Conservation (phyloP, 768 basidiomycete genomes). For the Rhizopogon vinicolor region DNA sequence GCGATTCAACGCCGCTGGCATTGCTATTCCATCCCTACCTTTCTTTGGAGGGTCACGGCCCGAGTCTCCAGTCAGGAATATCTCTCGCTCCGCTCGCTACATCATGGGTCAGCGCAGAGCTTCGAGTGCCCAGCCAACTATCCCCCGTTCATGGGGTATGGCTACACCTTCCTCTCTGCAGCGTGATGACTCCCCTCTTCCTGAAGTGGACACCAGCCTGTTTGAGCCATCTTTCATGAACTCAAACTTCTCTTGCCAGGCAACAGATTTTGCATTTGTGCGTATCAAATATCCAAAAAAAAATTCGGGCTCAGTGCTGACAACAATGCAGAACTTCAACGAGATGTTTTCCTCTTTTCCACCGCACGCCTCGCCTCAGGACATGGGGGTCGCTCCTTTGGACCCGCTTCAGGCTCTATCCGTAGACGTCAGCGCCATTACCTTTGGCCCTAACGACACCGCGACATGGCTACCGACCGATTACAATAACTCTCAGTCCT, state of each 20-base stretch:
- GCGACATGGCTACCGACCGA: slow-evolving; percentile 11
- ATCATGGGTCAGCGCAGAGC: slow-evolving; percentile 44
- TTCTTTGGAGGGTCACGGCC: slow-evolving; percentile 36
- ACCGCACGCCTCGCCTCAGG: slow-evolving; percentile 12
- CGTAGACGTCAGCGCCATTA: slow-evolving; percentile 2
- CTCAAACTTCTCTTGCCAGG: slow-evolving; percentile 21
- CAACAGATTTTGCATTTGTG: slow-evolving; percentile 13
- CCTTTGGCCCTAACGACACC: slow-evolving; percentile 5
- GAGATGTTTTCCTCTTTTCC: slow-evolving; percentile 21
- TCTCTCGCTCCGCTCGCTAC: slow-evolving; percentile 38
- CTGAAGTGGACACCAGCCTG: slow-evolving; percentile 43
- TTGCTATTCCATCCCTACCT: slow-evolving; percentile 39
- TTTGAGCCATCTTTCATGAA: slow-evolving; percentile 41
- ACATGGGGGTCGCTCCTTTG: slow-evolving; percentile 18
- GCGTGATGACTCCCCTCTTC: slow-evolving; percentile 43
- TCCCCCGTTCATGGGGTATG: slow-evolving; percentile 20
- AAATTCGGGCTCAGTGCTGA: neutral
- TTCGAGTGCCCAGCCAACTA: slow-evolving; percentile 41
- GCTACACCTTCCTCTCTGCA: slow-evolving; percentile 27
- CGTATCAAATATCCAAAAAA: neutral
- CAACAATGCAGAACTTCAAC: slow-evolving; percentile 12
- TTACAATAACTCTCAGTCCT: slow-evolving; percentile 18
- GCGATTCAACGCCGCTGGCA: slow-evolving; percentile 24
- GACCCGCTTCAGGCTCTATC: slow-evolving; percentile 19
- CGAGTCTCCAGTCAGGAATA: slow-evolving; percentile 39